A percentile compares a stretch with the other conserved stretches of the same genome.
Evolutionary conservation across 2,329 filamentous ascomycete genomes (phyloP).

Genomic region (Madurella fahalii): DNA sequence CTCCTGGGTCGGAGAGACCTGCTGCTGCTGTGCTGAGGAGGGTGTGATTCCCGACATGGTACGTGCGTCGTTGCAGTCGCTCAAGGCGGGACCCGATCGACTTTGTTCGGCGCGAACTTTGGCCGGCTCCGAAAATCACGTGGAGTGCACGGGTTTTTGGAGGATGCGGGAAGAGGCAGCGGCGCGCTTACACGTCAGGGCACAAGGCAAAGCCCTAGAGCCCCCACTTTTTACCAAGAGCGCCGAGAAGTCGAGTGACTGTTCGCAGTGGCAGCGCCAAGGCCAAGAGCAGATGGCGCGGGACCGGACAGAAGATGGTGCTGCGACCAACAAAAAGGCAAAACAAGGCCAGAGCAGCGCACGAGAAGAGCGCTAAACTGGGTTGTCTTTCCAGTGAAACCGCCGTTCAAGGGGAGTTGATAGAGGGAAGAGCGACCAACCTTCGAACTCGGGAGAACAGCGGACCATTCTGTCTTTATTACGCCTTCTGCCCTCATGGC

Average conservation of each 20-base stretch:
- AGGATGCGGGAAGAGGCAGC: neutral
- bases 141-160: slow-evolving; percentile 1
- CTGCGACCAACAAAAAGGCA: neutral
- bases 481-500: slow-evolving; percentile 25
- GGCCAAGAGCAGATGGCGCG: slow-evolving; percentile 15
- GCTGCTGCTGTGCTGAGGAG: neutral
- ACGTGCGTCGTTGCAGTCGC: neutral
- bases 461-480: slow-evolving; percentile 31
- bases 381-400: neutral
- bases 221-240: slow-evolving; percentile 20
- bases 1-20: neutral
- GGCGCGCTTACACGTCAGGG: slow-evolving; percentile 6
- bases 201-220: slow-evolving; percentile 15
- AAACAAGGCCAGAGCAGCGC: neutral
- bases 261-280: slow-evolving; percentile 16
- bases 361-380: neutral
- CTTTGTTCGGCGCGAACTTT: neutral
- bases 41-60: slow-evolving; percentile 10
- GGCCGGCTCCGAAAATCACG: slow-evolving; percentile 10
- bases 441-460: slow-evolving; percentile 20
- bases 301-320: slow-evolving; percentile 1
- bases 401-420: slow-evolving; percentile 4
- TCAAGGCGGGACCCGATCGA: neutral
- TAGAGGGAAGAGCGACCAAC: slow-evolving; percentile 23
- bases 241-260: slow-evolving; percentile 19